Evolutionary conservation across 177 flowering plant species (phyloP).

Genomic region (Telopea speciosissima): DNA sequence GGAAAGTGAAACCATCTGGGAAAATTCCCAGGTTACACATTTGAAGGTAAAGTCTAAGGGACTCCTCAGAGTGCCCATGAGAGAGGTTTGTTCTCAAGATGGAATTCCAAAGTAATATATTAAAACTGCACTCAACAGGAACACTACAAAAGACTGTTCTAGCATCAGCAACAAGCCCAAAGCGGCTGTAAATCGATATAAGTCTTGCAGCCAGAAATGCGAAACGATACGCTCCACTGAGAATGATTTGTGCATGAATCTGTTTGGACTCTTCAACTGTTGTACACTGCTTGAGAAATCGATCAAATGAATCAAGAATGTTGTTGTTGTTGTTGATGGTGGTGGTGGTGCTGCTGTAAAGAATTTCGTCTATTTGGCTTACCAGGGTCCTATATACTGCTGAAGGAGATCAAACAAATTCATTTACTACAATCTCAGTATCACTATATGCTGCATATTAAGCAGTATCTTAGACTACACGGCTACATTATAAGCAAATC

Average conservation of each 20-base stretch:
- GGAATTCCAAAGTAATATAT: conserved; percentile 51
- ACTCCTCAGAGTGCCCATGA: conserved; percentile 31
- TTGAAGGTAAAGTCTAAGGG: conserved; percentile 33
- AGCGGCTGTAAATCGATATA: conserved; percentile 35
- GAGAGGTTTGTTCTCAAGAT: conserved; percentile 52
- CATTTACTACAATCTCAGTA: neutral
- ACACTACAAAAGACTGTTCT: conserved; percentile 33
- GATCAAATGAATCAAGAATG: conserved; percentile 37
- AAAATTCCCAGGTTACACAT: conserved; percentile 39
- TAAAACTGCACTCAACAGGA: conserved; percentile 21
- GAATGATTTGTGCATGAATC: conserved; percentile 40
- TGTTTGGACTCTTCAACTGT: conserved; percentile 25
- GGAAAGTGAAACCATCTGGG: conserved; percentile 67
- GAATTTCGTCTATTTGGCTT: conserved; percentile 19
- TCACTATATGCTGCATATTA: neutral
- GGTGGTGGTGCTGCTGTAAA: conserved; percentile 36
- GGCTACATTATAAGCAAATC: neutral
- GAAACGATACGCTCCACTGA: conserved; percentile 21
- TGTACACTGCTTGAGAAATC: conserved; percentile 37
- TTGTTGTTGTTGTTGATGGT: conserved; percentile 31
- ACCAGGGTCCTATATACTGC: conserved; percentile 25
- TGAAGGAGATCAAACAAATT: conserved; percentile 47
- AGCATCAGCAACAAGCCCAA: conserved; percentile 35
- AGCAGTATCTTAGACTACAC: neutral
- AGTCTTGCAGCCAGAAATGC: conserved; percentile 50